Conservation (phyloP, 2,329 filamentous ascomycete genomes). For the Beauveria asiatica region DNA sequence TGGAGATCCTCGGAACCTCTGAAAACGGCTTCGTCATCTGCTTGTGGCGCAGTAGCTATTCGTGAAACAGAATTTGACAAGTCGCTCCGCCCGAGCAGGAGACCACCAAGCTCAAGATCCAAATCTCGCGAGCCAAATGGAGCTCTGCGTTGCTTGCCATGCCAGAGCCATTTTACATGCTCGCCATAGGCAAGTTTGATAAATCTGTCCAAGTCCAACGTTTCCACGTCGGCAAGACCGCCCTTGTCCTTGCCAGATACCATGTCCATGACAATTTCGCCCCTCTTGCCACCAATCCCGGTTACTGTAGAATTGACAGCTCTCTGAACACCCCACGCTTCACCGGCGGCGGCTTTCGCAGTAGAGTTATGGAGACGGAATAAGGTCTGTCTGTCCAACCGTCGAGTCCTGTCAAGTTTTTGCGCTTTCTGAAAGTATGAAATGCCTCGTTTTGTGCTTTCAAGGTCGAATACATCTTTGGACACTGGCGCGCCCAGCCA, state of each 20-base stretch:
- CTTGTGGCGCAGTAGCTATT: slow-evolving; percentile 32
- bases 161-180: slow-evolving; percentile 88
- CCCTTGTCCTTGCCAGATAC: slow-evolving; percentile 80
- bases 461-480: slow-evolving; percentile 87
- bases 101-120: slow-evolving; percentile 28
- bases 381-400: slow-evolving; percentile 76
- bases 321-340: slow-evolving; percentile 85
- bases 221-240: slow-evolving; percentile 88
- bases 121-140: slow-evolving; percentile 37
- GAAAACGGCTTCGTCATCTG: slow-evolving; percentile 17
- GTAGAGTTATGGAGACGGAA: slow-evolving; percentile 74
- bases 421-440: slow-evolving; percentile 83
- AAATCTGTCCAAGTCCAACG: slow-evolving; percentile 78
- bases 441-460: slow-evolving; percentile 74
- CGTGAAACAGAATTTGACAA: neutral
- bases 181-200: slow-evolving; percentile 71
- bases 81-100: neutral
- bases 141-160: slow-evolving; percentile 73
- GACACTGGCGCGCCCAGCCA: slow-evolving; percentile 74
- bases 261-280: slow-evolving; percentile 93
- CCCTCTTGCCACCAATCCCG: slow-evolving; percentile 86
- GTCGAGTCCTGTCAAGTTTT: slow-evolving; percentile 67
- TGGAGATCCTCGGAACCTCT: neutral
- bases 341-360: slow-evolving; percentile 79
- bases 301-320: slow-evolving; percentile 93